Base-by-base conservation (phyloP, 2,329 filamentous ascomycete species). In the Chalaropsis ovoidea region DNA sequence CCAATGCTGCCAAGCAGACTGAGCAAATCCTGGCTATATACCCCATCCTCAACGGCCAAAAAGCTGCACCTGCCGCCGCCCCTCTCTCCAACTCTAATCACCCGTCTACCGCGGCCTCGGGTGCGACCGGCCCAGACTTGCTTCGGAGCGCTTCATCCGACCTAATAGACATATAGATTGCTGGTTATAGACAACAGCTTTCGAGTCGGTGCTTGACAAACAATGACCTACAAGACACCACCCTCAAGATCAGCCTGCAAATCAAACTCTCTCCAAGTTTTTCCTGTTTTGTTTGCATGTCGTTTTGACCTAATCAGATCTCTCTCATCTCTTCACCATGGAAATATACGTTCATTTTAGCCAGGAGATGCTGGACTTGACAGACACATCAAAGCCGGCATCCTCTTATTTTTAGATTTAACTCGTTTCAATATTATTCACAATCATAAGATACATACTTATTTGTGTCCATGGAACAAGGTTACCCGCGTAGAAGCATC, bases 21-120 rank as follows among this genome's bases (percentile, higher is more conserved):
- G 82, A 95, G 72, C 93, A 97, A 74, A 91, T 97, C 65, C 80
- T 95, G 70, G 81, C 88, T 27, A 91, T 97, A 67, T 88, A 90
- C 63, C 90, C 94, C 1, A 88, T 99, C 67, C 73, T 97, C 31
- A 83, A 84, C 47, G 92, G 90, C 41, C 90, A 96, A 74, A 83
- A 81, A 70, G 74, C 78, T 27, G 76, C 77, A 52, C 76, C 80
- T 65, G 77, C 80, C 73, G 82, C 82, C 70, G 73, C 81, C 69
- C 84, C 87, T 66, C 81, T 85, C 68, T 78, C 81, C 67, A 72
- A 13, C 69, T 47, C 61, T 6, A 42, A 19, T 17, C 27, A 43
- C 22, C 19, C 27, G 27, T 11, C 54, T 11, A 31, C 13, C 27
- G 17, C 54, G 17, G 27, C 54, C 17, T 27, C 47, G 24, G 24